phyloP scores from a whole-genome alignment of 768 basidiomycete genomes.

The Hypholoma fasciculare region DNA sequence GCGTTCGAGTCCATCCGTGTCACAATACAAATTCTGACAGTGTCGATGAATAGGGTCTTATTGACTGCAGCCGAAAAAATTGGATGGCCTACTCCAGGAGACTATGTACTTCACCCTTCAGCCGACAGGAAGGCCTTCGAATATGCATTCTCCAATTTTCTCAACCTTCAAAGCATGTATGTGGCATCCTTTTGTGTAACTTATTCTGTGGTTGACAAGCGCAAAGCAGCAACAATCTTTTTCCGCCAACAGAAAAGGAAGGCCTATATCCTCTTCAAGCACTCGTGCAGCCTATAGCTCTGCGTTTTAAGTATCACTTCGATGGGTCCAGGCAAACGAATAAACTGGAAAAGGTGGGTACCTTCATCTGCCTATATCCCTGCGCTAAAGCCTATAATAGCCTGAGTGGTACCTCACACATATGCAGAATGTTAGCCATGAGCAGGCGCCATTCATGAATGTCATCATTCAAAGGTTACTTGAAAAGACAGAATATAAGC shows the following conservation, averaged over 20 bases:
- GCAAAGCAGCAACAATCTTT: slow-evolving; percentile 53
- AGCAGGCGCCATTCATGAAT: slow-evolving; percentile 83
- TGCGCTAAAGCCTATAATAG: slow-evolving; percentile 35
- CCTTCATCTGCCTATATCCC: background rate
- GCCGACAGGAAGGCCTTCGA: slow-evolving; percentile 71
- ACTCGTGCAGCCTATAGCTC: slow-evolving; percentile 76
- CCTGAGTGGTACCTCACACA: slow-evolving; percentile 98
- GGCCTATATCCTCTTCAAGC: slow-evolving; percentile 85
- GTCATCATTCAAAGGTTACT: slow-evolving; percentile 71
- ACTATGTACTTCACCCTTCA: slow-evolving; percentile 52
- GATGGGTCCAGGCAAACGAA: slow-evolving; percentile 87
- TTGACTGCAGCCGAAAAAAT: slow-evolving; percentile 67
- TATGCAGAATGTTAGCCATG: slow-evolving; percentile 82
- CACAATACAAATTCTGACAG: background rate
- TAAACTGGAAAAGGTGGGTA: slow-evolving; percentile 81
- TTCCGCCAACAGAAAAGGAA: slow-evolving; percentile 37
- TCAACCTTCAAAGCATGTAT: slow-evolving; percentile 78
- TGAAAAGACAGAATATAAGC: slow-evolving; percentile 56
- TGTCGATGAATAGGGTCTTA: slow-evolving; percentile 49
- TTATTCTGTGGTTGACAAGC: slow-evolving; percentile 1
- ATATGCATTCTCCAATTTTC: slow-evolving; percentile 70
- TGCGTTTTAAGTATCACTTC: slow-evolving; percentile 96
- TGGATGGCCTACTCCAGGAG: slow-evolving; percentile 81
- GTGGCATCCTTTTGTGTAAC: slow-evolving; percentile 23
- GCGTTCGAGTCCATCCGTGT: slow-evolving; percentile 23